These are phyloP conservation scores for Scenedesmus sp. DNA, from an alignment of 163 green algal species.

Conservation along the genomic window DNA sequence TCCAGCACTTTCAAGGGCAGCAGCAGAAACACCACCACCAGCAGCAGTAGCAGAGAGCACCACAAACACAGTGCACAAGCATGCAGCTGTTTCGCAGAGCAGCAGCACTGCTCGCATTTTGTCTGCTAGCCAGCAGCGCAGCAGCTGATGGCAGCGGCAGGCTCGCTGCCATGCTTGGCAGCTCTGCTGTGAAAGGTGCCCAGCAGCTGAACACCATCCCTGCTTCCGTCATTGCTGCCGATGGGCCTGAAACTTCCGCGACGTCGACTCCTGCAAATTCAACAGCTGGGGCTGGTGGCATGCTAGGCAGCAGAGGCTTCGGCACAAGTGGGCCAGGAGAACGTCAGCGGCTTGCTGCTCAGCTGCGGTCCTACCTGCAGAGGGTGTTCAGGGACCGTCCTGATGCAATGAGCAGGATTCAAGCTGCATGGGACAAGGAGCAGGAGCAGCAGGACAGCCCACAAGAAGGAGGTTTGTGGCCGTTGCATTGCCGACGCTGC, in stretches of 20 bases:
- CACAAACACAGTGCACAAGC: background rate
- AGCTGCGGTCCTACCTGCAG: constrained; percentile 23
- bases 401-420: background rate
- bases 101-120: background rate
- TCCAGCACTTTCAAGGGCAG: background rate
- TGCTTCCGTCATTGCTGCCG: background rate
- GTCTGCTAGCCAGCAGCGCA: background rate
- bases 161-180: background rate
- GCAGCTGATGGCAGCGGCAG: background rate
- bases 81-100: background rate
- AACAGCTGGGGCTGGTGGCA: background rate
- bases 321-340: background rate
- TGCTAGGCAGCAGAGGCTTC: background rate
- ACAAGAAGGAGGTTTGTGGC: background rate
- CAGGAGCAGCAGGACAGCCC: background rate
- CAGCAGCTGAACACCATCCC: background rate
- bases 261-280: background rate
- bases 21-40: background rate
- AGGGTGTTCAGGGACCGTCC: background rate
- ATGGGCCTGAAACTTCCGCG: background rate
- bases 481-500: background rate
- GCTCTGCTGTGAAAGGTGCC: background rate
- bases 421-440: background rate
- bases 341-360: background rate
- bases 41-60: background rate